A percentile compares a stretch with the other conserved stretches of the same genome.
phyloP scores from a whole-genome alignment of 371 early-diverging fungal genomes.

The Zychaea mexicana region DNA sequence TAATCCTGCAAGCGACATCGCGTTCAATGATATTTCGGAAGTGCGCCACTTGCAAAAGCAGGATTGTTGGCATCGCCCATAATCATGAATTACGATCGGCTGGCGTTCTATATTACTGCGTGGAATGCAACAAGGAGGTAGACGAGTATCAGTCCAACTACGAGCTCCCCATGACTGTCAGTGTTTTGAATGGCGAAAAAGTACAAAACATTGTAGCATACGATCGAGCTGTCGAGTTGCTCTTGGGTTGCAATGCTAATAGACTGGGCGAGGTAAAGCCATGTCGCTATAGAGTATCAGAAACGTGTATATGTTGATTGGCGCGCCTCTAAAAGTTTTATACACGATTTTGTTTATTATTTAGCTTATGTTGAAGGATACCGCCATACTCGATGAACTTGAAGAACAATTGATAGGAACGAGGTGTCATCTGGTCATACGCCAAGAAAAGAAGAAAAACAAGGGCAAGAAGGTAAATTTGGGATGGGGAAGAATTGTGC shows the following conservation, averaged over 20 bases:
- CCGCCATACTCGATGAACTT: neutral
- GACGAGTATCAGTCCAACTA: neutral
- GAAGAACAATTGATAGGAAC: neutral
- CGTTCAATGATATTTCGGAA: neutral
- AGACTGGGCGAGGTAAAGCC: conserved; percentile 7
- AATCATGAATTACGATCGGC: neutral
- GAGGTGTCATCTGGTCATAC: neutral
- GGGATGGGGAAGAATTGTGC: too few relatives aligned
- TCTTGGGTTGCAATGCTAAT: conserved; percentile 10
- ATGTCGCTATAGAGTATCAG: neutral
- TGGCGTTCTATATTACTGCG: conserved; percentile 2
- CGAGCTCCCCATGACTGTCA: conserved; percentile 4
- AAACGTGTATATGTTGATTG: neutral
- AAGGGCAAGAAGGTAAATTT: neutral
- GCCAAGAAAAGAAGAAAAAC: neutral
- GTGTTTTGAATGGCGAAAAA: neutral
- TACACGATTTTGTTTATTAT: neutral
- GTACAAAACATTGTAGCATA: neutral
- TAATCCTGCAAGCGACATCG: neutral
- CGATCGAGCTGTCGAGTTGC: neutral
- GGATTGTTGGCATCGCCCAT: neutral
- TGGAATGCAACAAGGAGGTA: conserved; percentile 4
- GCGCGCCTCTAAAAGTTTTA: neutral
- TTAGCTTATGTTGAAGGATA: neutral
- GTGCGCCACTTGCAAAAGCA: neutral